These are phyloP conservation scores for Barnettozyma populi DNA, from an alignment of 805 yeast species.

Conservation along the genomic window DNA sequence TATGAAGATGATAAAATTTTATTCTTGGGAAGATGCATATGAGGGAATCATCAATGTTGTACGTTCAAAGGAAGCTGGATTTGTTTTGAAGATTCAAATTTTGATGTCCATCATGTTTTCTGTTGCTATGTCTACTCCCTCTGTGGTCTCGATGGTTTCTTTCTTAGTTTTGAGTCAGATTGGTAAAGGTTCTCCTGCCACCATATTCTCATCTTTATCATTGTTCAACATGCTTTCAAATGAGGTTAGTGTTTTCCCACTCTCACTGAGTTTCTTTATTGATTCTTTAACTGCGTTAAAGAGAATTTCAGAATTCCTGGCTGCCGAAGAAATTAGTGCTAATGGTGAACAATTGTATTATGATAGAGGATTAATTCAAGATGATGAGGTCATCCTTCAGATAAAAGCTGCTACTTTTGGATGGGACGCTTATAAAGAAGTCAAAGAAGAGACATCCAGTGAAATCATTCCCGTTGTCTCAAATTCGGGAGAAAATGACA, in stretches of 20 bases:
- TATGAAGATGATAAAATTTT: slow-evolving; percentile 66
- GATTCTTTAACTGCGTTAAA: slow-evolving; percentile 54
- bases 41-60: slow-evolving; percentile 41
- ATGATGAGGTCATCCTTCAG: slow-evolving; percentile 36
- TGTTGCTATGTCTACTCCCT: slow-evolving; percentile 41
- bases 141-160: slow-evolving; percentile 49
- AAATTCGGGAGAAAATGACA: no score
- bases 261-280: slow-evolving; percentile 54
- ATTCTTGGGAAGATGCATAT: slow-evolving; percentile 85
- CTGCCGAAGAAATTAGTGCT: slow-evolving; percentile 37
- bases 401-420: slow-evolving; percentile 49
- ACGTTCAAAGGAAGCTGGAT: slow-evolving; percentile 51
- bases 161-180: slow-evolving; percentile 35
- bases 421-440: slow-evolving; percentile 46
- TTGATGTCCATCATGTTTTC: slow-evolving; percentile 50
- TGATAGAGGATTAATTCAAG: slow-evolving; percentile 11
- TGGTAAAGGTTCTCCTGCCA: slow-evolving; percentile 45
- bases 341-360: slow-evolving; percentile 32
- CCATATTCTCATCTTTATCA: slow-evolving; percentile 62
- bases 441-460: not conserved
- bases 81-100: slow-evolving; percentile 50
- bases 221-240: slow-evolving; percentile 53
- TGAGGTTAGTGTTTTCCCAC: slow-evolving; percentile 49
- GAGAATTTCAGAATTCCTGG: slow-evolving; percentile 53
- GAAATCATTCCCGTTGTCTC: not conserved